Base-by-base conservation (phyloP, 2,329 filamentous ascomycete genomes). In the Thelonectria rubi region DNA sequence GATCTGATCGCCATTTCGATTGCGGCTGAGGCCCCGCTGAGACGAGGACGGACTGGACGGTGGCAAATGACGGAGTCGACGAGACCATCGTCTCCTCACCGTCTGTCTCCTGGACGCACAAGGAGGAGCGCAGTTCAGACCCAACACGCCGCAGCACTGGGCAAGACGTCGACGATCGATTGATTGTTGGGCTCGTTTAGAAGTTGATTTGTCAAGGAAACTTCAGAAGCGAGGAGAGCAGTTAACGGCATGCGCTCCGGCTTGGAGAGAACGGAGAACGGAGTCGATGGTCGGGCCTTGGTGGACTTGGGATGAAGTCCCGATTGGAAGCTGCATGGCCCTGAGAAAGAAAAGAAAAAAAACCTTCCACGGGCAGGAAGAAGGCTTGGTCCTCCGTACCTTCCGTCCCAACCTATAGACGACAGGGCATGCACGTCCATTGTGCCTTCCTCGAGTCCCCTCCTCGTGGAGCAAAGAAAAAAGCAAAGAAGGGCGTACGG, bases 261-360 rank as follows among this genome's bases (percentile, higher is more conserved):
- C 21, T 14, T 40, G 34, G 49, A 45, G 43, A 46, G 32, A 24
- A 56, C 14, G n/a, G 43, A 46, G 32, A 24, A 56, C 14, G n/a
- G 55, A 37, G n/a, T 55, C 26, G 34, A 61, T 30, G 52, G 40
- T 57, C 53, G 14, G 14, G n/a, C 21, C 21, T n/a, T 47, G 52
- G 58, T 60, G 58, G 58, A 52, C 48, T 40, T 46, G 17, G 51
- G 46, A 52, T n/a, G 30, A 47, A 15, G 42, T 20, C 24, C 58
- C 48, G 58, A 61, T 61, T 61, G 58, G 58, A 30, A 56, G 53
- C 24, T 53, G 42, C 47, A 32, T 53, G 34, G 53, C 18, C 58
- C 40, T 21, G 18, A 12, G 21, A 32, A 32, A 47, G 42, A 34
- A 26, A 51, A 57, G 50, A 30, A 30, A 49, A 34, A 55, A 49